These are phyloP conservation scores for Geotrichum restrictum DNA, from an alignment of 1,139 yeast species.

Conservation along the genomic window DNA sequence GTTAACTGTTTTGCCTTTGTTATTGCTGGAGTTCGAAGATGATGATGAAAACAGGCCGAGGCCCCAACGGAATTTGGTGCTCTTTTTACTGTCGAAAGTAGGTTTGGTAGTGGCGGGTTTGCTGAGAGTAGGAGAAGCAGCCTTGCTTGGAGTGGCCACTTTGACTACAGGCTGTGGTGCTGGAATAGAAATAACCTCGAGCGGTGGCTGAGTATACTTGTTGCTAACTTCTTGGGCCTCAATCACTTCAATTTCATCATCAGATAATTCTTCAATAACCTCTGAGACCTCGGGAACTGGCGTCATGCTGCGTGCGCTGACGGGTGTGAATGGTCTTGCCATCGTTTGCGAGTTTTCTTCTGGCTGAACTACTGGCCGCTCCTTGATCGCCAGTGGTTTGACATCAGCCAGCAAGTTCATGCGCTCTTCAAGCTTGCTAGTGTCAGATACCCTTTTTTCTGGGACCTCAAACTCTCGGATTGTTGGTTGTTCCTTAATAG, in stretches of 20 bases:
- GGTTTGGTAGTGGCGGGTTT: neutral
- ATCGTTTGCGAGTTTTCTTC: no score
- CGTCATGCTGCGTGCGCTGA: neutral
- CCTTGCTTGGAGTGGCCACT: neutral
- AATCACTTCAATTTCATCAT: neutral
- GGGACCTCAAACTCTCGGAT: neutral
- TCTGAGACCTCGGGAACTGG: neutral
- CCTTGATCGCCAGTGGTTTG: conserved; percentile 6
- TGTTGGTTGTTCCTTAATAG: neutral
- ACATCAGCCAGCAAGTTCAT: conserved; percentile 11
- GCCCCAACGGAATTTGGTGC: conserved; percentile 16
- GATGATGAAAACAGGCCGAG: conserved; percentile 6
- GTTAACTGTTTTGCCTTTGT: neutral
- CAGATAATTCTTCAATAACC: neutral
- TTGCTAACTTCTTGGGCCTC: neutral
- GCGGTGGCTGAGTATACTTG: neutral
- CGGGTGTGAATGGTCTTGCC: neutral
- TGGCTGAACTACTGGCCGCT: neutral
- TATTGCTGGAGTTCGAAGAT: conserved; percentile 1
- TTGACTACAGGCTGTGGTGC: conserved; percentile 1
- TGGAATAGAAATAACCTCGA: neutral
- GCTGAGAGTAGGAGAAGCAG: neutral
- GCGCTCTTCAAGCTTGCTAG: conserved; percentile 6
- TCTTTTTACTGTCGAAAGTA: neutral
- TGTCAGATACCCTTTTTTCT: neutral